phyloP scores from a whole-genome alignment of 192 early-diverging fungal genomes.

The Glomus cerebriforme region DNA sequence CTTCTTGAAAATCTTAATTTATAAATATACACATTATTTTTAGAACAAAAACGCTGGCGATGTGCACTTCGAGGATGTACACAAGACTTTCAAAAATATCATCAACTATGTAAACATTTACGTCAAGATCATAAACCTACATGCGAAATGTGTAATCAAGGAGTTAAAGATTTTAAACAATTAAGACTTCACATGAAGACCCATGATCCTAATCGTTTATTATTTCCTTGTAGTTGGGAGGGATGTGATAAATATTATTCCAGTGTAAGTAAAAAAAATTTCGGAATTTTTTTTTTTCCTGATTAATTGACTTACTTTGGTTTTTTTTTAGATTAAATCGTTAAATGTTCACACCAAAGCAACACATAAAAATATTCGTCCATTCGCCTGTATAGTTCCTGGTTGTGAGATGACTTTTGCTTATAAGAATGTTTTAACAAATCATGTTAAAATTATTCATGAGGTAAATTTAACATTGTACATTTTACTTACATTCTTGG shows the following conservation, averaged over 20 bases:
- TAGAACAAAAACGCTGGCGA: conserved; percentile 4
- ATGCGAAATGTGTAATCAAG: conserved; percentile 17
- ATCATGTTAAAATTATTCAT: conserved; percentile 8
- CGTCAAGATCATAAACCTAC: conserved; percentile 14
- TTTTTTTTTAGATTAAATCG: neutral
- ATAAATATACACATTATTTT: neutral
- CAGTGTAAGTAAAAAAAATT: neutral
- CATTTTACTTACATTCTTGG: neutral
- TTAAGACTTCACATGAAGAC: conserved; percentile 5
- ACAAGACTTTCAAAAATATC: conserved; percentile 4
- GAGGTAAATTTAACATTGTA: neutral
- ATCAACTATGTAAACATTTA: conserved; percentile 11
- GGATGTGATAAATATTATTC: conserved; percentile 29
- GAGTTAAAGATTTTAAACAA: neutral
- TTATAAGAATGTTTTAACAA: neutral
- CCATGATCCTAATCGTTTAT: conserved; percentile 20
- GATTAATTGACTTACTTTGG: neutral
- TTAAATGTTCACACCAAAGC: neutral
- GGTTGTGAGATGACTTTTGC: neutral
- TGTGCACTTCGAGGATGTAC: conserved; percentile 13
- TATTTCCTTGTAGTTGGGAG: conserved; percentile 24
- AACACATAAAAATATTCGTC: neutral
- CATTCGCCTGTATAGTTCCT: neutral
- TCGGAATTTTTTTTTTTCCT: neutral
- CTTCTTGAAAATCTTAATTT: neutral